Evolutionary conservation across 352 stramenopile species (phyloP).

Genomic region (Globisporangium camurandrum): DNA sequence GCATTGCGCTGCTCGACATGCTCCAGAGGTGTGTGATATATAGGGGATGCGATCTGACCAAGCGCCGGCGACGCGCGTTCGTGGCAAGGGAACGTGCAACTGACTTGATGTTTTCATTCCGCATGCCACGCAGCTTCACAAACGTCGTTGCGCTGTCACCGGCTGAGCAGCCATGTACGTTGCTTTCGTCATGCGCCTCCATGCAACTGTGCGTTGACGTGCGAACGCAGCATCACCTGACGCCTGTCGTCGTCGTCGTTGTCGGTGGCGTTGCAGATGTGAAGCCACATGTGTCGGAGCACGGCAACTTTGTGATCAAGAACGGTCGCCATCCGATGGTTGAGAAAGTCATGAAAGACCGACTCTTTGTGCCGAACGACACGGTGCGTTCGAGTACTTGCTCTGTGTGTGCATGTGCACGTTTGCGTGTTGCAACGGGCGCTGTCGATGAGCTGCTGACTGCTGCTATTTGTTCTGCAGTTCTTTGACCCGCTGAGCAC

Average conservation of each 20-base stretch:
- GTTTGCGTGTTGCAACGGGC: neutral
- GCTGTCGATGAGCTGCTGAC: neutral
- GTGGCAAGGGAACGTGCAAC: no score
- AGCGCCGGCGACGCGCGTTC: no score
- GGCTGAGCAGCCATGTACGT: slow-evolving; percentile 62
- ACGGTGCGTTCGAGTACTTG: slow-evolving; percentile 31
- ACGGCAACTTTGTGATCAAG: slow-evolving; percentile 77
- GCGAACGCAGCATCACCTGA: neutral
- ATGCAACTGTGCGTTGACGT: no score
- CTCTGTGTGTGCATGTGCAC: no score
- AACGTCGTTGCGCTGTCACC: slow-evolving; percentile 79
- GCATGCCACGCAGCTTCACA: slow-evolving; percentile 73
- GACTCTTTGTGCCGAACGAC: slow-evolving; percentile 81
- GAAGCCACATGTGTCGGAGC: slow-evolving; percentile 49
- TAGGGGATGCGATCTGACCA: no score
- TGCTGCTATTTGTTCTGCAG: slow-evolving; percentile 16
- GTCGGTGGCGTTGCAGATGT: slow-evolving; percentile 31
- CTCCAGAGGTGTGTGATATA: slow-evolving; percentile 80
- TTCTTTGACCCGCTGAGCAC: slow-evolving; percentile 68
- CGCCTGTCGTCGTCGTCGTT: no score
- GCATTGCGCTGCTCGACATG: slow-evolving; percentile 89
- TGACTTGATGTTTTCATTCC: neutral
- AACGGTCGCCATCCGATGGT: slow-evolving; percentile 74
- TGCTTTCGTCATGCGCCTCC: neutral
- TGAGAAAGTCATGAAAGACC: slow-evolving; percentile 55